Conservation (phyloP, 129 eudicot species). For the Tagetes patula region DNA sequence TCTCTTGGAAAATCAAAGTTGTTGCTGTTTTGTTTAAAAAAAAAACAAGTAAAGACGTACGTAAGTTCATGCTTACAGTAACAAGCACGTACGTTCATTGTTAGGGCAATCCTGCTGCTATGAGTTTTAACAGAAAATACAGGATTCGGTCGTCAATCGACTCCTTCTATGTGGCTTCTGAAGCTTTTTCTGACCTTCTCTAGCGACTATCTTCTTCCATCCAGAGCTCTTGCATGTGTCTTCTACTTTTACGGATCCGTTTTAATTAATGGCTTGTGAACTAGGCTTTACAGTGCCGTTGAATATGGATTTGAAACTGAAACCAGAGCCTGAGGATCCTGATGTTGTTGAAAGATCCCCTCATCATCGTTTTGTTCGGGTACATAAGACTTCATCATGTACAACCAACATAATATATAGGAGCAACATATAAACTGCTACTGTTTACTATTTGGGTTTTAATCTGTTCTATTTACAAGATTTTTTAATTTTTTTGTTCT, state of each 20-base stretch:
- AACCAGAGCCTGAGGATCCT: slow-evolving; percentile 14
- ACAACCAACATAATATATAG: no score
- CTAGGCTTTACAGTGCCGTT: not conserved
- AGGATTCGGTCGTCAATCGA: no score
- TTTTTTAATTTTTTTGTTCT: slow-evolving; percentile 24
- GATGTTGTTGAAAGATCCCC: slow-evolving; percentile 4
- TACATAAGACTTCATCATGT: not conserved
- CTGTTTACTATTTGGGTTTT: not conserved
- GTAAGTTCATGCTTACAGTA: no score
- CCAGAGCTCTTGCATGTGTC: not conserved
- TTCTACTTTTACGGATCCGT: slow-evolving; percentile 8
- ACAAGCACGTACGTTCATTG: no score
- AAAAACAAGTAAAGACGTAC: no score
- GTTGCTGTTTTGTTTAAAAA: no score
- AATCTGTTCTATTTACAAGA: not conserved
- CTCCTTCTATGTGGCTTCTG: no score
- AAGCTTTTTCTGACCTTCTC: no score
- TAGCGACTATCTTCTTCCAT: no score
- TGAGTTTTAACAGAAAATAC: no score
- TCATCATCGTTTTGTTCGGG: not conserved
- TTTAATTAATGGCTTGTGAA: not conserved
- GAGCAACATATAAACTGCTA: not conserved
- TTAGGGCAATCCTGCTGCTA: no score
- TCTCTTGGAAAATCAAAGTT: no score
- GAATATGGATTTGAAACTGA: slow-evolving; percentile 15